These are phyloP conservation scores for Sporothrix pallida DNA, from an alignment of 2,329 filamentous ascomycete genomes.

Conservation along the genomic window DNA sequence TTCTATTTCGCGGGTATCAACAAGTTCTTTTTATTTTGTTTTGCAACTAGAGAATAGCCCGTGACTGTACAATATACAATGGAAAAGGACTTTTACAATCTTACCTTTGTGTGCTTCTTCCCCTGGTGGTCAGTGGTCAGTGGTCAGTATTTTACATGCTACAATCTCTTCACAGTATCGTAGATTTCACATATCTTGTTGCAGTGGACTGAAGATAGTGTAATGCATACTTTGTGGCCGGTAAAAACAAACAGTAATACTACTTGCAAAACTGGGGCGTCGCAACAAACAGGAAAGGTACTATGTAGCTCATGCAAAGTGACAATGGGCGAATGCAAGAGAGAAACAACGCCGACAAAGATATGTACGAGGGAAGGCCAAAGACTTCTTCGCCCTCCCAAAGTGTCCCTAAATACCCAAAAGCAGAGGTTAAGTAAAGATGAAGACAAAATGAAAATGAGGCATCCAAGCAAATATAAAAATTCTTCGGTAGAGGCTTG, in stretches of 20 bases:
- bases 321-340: not conserved
- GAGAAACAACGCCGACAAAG: not conserved
- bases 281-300: conserved; percentile 5
- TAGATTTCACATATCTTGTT: conserved; percentile 28
- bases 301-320: conserved; percentile 4
- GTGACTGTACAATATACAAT: conserved; percentile 25
- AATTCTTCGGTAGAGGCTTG: conserved; percentile 6
- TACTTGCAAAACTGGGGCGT: conserved; percentile 10
- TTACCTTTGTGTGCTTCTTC: not conserved
- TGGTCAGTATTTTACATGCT: not conserved
- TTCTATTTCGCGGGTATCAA: not conserved
- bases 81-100: conserved; percentile 7
- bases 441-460: not conserved
- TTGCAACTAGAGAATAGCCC: not conserved
- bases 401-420: conserved; percentile 2
- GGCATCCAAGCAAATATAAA: not conserved
- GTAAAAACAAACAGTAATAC: not conserved
- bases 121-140: not conserved
- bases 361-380: conserved; percentile 23
- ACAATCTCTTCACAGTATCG: not conserved
- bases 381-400: conserved; percentile 21
- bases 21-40: not conserved
- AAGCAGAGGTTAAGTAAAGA: not conserved
- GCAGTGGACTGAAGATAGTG: conserved; percentile 23
- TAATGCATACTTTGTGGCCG: conserved; percentile 14